phyloP scores from a whole-genome alignment of 768 basidiomycete genomes.

The Mrakia gelida region DNA sequence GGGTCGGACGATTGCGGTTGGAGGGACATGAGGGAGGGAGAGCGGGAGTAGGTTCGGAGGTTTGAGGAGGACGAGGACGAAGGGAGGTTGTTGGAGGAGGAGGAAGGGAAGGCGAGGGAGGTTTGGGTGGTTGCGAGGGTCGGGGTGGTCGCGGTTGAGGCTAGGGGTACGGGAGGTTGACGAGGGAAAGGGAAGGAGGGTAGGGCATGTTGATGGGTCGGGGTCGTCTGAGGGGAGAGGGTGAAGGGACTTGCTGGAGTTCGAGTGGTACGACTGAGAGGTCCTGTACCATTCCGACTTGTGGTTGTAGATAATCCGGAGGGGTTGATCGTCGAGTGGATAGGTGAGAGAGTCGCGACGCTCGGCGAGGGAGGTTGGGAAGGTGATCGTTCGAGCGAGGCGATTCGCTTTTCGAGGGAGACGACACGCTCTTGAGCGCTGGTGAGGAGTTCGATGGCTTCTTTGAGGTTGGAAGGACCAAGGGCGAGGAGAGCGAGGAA shows the following conservation, averaged over 20 bases:
- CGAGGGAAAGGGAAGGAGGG: constrained; percentile 18
- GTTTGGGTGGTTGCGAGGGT: neutral
- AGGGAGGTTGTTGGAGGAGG: neutral
- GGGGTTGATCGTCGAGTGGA: neutral
- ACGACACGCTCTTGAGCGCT: constrained; percentile 15
- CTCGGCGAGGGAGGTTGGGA: neutral
- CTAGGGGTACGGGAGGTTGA: constrained; percentile 2
- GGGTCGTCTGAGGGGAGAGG: neutral
- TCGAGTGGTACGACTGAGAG: neutral
- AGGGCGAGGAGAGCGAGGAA: constrained; percentile 11
- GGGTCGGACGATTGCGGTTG: neutral
- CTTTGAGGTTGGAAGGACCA: neutral
- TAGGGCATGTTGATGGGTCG: neutral
- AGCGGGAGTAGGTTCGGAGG: constrained; percentile 8
- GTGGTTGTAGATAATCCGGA: neutral
- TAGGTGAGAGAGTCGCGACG: neutral
- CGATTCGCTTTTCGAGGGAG: constrained; percentile 4
- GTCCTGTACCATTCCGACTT: neutral
- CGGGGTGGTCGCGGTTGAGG: neutral
- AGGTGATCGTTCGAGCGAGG: neutral
- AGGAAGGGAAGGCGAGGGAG: neutral
- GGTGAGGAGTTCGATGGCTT: constrained; percentile 7
- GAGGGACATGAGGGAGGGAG: constrained; percentile 13
- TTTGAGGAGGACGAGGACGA: neutral
- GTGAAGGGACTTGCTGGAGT: neutral